phyloP scores from a whole-genome alignment of 768 basidiomycete genomes.

The Leccinum uliginosum region DNA sequence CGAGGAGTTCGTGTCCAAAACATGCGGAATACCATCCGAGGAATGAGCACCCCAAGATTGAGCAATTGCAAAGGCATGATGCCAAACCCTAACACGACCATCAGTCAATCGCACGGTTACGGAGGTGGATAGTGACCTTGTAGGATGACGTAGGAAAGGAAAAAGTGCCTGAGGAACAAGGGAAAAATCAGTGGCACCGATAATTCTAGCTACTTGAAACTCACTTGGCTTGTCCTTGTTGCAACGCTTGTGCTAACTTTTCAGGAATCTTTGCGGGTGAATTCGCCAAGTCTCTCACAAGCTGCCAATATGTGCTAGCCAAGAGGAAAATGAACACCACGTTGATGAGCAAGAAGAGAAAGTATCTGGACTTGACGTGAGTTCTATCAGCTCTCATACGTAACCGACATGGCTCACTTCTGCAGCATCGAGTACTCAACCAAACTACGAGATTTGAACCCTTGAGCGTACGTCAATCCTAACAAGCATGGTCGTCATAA shows the following conservation, averaged over 20 bases:
- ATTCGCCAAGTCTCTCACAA: slow-evolving; percentile 87
- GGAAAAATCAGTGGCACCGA: slow-evolving; percentile 7
- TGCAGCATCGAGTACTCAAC: slow-evolving; percentile 89
- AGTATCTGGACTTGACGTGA: slow-evolving; percentile 58
- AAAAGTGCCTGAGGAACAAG: slow-evolving; percentile 60
- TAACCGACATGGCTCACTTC: slow-evolving; percentile 53
- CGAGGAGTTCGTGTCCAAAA: slow-evolving; percentile 87
- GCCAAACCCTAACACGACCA: slow-evolving; percentile 57
- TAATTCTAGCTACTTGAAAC: slow-evolving; percentile 8
- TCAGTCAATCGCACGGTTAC: slow-evolving; percentile 2
- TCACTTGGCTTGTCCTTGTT: slow-evolving; percentile 69
- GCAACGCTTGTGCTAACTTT: slow-evolving; percentile 82
- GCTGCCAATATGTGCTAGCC: slow-evolving; percentile 88
- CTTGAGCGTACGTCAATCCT: slow-evolving; percentile 82
- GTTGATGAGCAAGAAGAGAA: slow-evolving; percentile 86
- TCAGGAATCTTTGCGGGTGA: slow-evolving; percentile 93
- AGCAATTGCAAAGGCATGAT: slow-evolving; percentile 95
- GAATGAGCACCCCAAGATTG: slow-evolving; percentile 85
- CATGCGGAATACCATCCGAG: slow-evolving; percentile 65
- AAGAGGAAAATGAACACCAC: slow-evolving; percentile 93
- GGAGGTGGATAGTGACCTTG: slow-evolving; percentile 48
- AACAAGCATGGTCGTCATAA: slow-evolving; percentile 27
- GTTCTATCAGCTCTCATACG: neutral
- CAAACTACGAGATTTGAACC: slow-evolving; percentile 85
- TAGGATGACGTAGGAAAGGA: slow-evolving; percentile 78